Evolutionary conservation across 2,329 filamentous ascomycete genomes (phyloP), one percentile per base, ranked within the genome.

Genomic region (Coniochaeta sp.): DNA sequence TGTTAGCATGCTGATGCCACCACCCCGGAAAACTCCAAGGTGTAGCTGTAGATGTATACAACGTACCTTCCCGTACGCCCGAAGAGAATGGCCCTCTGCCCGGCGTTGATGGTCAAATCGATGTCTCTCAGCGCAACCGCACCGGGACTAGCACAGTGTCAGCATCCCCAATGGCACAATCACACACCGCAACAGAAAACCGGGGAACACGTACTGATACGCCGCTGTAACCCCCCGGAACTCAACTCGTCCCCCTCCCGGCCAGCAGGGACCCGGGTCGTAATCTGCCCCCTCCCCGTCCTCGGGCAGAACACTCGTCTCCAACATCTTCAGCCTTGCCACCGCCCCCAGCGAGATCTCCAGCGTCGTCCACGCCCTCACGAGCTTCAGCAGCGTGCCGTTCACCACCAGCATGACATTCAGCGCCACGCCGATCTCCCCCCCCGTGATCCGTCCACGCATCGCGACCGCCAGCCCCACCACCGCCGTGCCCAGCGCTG

Each of bases 21-120:
- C 6, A 34, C 32, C n/a, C n/a, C n/a, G n/a, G n/a, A n/a, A 34
- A 12, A 12, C 32, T 12, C 32, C 32, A 6, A 34, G 32, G 32
- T 34, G 32, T 34, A 12, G 12, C 32, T 34, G 32, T 12, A 34
- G n/a, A n/a, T n/a, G n/a, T n/a, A n/a, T n/a, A n/a, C n/a, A n/a
- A 40, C 38, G 17, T 19, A 40, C 38, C 38, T 40, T n/a, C 50
- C 81, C 26, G 78, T 85, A 2, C 82, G 74, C 1, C 83, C 83
- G 50, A 79, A 82, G 5, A 85, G 72, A 2, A 78, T 72, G n/a
- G 81, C 68, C 64, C 78, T 77, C 64, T 81, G 72, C 8, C 81
- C 81, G 0, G 78, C 65, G 42, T 65, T 24, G 38, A 76, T 65
- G 2, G 52, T 58, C 12, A 76, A 57, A 6, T 40, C 66, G 0